Evolutionary conservation across 1,284 basidiomycete species (phyloP), one percentile per base, ranked within the genome.

Genomic region (Ceratobasidium theobromae): DNA sequence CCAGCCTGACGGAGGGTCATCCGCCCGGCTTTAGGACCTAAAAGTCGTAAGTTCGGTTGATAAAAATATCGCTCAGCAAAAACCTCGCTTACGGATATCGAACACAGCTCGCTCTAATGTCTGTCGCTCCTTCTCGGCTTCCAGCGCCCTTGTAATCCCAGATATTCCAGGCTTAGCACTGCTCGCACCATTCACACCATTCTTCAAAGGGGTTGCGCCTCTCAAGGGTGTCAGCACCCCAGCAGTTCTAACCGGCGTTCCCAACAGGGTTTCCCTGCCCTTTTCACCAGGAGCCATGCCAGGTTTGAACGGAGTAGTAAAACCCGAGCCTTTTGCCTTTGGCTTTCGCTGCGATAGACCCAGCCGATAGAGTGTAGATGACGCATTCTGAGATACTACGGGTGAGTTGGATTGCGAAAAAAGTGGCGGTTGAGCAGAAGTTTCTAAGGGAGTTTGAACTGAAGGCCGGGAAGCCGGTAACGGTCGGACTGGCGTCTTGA

Each of bases 231-330:
- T 33, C 57, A 12, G 6, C 11, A n/a, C 40, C 40, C 70, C 71
- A 16, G 25, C 41, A 6, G 18, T 70, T 58, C 74, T 74, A 21
- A 81, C 72, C 69, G 72, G 71, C n/a, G 30, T 79, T 74, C 3
- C 35, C n/a, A 30, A 35, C 23, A 64, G 21, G 35, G 23, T 30
- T 16, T 53, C 49, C n/a, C 60, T 64, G 8, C 81, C 83, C 11
- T 79, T 76, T 69, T 84, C 80, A n/a, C 82, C 82, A 21, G 84
- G 85, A 46, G 76, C 77, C 77, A 83, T 78, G 1, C 81, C 83
- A 4, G 75, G 68, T 73, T 89, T 91, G 75, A 91, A 91, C 0
- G 89, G 89, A 0, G 88, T 89, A 1, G 81, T 74, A 70, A 91
- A 91, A 54, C 41, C 52, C 14, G 60, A 4, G n/a, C 8, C 48